phyloP scores from a whole-genome alignment of 768 basidiomycete genomes.

The Leucogyrophana mollusca region DNA sequence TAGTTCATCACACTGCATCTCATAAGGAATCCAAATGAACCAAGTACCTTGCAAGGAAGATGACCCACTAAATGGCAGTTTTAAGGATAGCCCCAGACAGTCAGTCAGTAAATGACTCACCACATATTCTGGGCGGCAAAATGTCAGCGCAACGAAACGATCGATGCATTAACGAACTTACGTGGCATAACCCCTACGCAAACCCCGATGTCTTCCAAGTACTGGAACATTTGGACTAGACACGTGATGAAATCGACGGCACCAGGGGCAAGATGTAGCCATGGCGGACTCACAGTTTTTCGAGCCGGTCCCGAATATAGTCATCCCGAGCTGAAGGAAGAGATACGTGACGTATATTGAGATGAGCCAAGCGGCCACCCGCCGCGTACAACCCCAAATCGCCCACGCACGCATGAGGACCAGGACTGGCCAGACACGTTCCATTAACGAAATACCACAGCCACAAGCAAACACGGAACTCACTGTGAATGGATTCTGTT shows the following conservation, averaged over 20 bases:
- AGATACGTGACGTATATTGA: constrained; percentile 12
- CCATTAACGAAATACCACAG: no score
- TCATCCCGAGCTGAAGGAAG: not conserved
- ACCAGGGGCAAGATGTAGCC: not conserved
- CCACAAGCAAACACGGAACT: constrained; percentile 3
- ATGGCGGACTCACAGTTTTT: not conserved
- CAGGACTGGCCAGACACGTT: not conserved
- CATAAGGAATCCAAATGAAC: not conserved
- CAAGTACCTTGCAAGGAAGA: not conserved
- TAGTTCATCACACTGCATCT: not conserved
- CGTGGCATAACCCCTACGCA: constrained; percentile 2
- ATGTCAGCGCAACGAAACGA: not conserved
- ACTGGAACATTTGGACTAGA: not conserved
- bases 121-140: not conserved
- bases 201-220: not conserved
- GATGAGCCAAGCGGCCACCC: not conserved
- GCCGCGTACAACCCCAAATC: not conserved
- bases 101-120: not conserved
- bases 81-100: not conserved
- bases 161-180: not conserved
- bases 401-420: not conserved
- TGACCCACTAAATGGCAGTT: not conserved
- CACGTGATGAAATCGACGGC: not conserved
- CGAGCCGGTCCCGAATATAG: not conserved
- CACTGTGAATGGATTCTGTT: constrained; percentile 22